A percentile compares a stretch with the other conserved stretches of the same genome.
Evolutionary conservation across 2,329 filamentous ascomycete species (phyloP).

Genomic region (Trichoderma sp.): DNA sequence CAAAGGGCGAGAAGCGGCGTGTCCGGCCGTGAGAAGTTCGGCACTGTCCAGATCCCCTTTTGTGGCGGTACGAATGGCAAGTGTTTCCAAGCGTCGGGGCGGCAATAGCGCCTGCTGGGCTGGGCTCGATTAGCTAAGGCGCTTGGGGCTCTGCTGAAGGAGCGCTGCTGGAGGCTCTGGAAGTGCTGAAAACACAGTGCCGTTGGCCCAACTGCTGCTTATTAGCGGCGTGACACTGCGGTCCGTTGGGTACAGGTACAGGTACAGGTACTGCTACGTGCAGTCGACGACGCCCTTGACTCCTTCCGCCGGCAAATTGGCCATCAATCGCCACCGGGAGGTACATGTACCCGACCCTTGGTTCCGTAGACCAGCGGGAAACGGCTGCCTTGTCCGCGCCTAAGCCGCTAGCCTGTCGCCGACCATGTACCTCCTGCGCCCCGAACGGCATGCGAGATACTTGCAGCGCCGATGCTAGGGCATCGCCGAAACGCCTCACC

Average conservation of each 20-base stretch:
- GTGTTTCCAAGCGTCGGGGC: conserved; percentile 21
- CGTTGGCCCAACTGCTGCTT: conserved; percentile 1
- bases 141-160: background rate
- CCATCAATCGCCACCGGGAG: background rate
- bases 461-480: too few relatives aligned
- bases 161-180: too few relatives aligned
- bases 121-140: conserved; percentile 22
- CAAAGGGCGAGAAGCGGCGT: conserved; percentile 28
- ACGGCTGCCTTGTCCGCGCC: background rate
- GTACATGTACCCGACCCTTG: background rate
- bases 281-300: background rate
- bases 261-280: too few relatives aligned
- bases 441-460: too few relatives aligned
- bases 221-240: background rate
- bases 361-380: background rate
- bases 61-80: conserved; percentile 18
- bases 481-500: too few relatives aligned
- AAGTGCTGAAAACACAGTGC: background rate
- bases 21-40: conserved; percentile 27
- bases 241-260: conserved; percentile 3
- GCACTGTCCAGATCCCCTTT: conserved; percentile 25
- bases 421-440: too few relatives aligned
- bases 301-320: background rate
- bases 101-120: conserved; percentile 17
- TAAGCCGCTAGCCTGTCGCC: too few relatives aligned